Evolutionary conservation across 2,329 filamentous ascomycete species (phyloP).

Genomic region (Chrysoporthe austroafricana): DNA sequence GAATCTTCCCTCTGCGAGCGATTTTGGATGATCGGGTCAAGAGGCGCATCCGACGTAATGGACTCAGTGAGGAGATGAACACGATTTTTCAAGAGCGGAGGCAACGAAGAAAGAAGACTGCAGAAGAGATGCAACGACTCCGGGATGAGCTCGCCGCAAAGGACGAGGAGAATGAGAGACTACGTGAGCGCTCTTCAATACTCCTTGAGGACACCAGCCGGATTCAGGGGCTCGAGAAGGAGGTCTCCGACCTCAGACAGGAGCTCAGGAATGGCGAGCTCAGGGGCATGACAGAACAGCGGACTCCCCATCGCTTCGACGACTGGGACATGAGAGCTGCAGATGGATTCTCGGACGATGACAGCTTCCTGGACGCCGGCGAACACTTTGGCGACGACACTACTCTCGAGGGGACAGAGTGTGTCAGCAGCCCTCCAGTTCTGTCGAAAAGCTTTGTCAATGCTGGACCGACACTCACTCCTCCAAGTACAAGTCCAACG

Average conservation of each 20-base stretch:
- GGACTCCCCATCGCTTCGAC: slow-evolving; percentile 12
- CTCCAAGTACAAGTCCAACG: slow-evolving; percentile 25
- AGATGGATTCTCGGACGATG: slow-evolving; percentile 21
- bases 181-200: slow-evolving; percentile 36
- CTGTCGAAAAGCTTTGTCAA: not conserved
- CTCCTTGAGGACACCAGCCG: slow-evolving; percentile 13
- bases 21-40: slow-evolving; percentile 61
- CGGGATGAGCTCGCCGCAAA: slow-evolving; percentile 51
- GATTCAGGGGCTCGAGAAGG: slow-evolving; percentile 14
- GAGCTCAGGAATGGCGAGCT: not conserved
- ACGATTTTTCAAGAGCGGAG: slow-evolving; percentile 52
- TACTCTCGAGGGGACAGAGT: slow-evolving; percentile 13
- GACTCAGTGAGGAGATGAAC: slow-evolving; percentile 63
- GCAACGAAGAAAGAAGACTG: slow-evolving; percentile 42
- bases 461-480: slow-evolving; percentile 16
- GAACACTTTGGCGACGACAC: slow-evolving; percentile 16
- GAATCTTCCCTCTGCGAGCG: slow-evolving; percentile 56
- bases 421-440: not conserved
- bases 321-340: slow-evolving; percentile 19
- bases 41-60: slow-evolving; percentile 59
- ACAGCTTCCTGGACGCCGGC: slow-evolving; percentile 7
- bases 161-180: slow-evolving; percentile 57
- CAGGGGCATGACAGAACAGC: not conserved
- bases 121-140: slow-evolving; percentile 54
- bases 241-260: slow-evolving; percentile 12